Conservation (phyloP, 192 early-diverging fungal species). For the Backusella tarrabulga region DNA sequence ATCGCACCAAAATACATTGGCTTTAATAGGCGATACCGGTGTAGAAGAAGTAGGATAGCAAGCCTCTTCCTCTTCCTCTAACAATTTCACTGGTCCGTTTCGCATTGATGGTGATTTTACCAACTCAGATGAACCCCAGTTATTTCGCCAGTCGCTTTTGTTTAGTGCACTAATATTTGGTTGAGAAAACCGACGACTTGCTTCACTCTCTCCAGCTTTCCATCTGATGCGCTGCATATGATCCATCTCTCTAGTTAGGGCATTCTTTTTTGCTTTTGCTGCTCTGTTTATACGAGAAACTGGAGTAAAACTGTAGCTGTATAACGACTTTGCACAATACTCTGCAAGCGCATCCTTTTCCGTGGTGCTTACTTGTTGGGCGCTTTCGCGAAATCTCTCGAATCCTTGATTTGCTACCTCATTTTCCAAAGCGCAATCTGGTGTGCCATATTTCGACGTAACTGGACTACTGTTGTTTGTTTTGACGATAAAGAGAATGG, state of each 20-base stretch:
- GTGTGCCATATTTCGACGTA: background rate
- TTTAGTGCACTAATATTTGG: background rate
- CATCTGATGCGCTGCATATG: conserved; percentile 23
- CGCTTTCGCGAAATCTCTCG: background rate
- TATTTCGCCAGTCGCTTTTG: background rate
- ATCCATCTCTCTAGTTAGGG: conserved; percentile 22
- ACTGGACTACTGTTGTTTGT: background rate
- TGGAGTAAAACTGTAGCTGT: conserved; percentile 33
- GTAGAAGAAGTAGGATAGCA: background rate
- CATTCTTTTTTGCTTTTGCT: conserved; percentile 12
- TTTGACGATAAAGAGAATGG: background rate
- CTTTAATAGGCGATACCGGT: background rate
- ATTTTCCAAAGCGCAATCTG: conserved; percentile 3
- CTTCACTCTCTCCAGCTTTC: background rate
- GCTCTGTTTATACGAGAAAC: conserved; percentile 7
- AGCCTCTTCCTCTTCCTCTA: background rate
- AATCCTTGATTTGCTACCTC: conserved; percentile 4
- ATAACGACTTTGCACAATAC: conserved; percentile 27
- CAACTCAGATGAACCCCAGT: background rate
- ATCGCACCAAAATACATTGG: background rate
- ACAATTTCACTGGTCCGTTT: background rate
- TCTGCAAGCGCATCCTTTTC: background rate
- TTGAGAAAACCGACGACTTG: conserved; percentile 11
- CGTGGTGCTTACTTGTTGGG: background rate
- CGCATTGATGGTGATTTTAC: background rate